Conservation (phyloP, 2,329 filamentous ascomycete genomes). For the Talaromyces sp. region DNA sequence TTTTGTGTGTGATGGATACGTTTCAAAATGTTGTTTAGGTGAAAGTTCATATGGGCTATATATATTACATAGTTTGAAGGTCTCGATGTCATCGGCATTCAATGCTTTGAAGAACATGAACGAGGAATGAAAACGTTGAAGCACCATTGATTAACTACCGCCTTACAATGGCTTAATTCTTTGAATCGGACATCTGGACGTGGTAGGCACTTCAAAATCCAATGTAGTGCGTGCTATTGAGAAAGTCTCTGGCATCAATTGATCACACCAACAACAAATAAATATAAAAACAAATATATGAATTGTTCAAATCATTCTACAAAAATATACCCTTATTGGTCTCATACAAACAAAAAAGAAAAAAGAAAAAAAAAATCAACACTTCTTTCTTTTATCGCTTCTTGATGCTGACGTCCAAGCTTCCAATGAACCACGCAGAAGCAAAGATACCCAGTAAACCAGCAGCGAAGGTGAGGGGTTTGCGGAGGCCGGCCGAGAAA, state of each 20-base stretch:
- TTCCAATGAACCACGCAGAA: conserved; percentile 68
- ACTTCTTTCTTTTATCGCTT: conserved; percentile 37
- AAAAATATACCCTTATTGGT: not conserved
- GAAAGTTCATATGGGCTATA: not conserved
- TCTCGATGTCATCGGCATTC: not conserved
- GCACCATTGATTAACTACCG: too few relatives aligned
- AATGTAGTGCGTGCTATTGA: not conserved
- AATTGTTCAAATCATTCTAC: not conserved
- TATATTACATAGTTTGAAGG: not conserved
- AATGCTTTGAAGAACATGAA: too few relatives aligned
- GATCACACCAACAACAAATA: not conserved
- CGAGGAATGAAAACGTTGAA: not conserved
- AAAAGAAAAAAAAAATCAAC: not conserved
- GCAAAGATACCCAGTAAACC: conserved; percentile 71
- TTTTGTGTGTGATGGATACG: not conserved
- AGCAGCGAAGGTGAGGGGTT: conserved; percentile 75
- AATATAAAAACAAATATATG: not conserved
- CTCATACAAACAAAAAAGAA: not conserved
- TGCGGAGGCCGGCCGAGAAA: conserved; percentile 67
- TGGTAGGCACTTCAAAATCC: too few relatives aligned
- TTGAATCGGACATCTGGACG: too few relatives aligned
- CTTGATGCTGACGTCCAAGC: conserved; percentile 75
- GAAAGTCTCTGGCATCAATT: not conserved
- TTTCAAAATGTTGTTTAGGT: not conserved
- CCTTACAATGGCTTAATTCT: too few relatives aligned